These are phyloP conservation scores for Tolypocladium sp. DNA, from an alignment of 2,329 filamentous ascomycete species.

Conservation along the genomic window DNA sequence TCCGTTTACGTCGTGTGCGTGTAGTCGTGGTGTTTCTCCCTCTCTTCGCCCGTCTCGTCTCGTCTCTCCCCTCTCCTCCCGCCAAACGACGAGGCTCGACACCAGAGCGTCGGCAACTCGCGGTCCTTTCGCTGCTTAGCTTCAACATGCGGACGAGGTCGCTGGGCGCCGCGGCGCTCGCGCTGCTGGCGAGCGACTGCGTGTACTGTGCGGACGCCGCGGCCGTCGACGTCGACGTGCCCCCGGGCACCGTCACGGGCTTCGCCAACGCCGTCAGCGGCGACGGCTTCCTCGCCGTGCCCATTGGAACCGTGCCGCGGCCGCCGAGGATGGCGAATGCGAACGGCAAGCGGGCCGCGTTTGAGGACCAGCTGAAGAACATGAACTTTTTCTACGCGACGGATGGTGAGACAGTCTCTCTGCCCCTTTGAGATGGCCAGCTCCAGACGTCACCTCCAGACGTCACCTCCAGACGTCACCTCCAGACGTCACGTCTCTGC, in stretches of 20 bases:
- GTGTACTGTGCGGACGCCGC: neutral
- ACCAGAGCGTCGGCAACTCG: neutral
- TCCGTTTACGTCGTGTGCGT: neutral
- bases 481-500: neutral
- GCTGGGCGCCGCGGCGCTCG: constrained; percentile 4
- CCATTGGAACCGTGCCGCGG: constrained; percentile 21
- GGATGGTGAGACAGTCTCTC: constrained; percentile 17
- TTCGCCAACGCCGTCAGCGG: constrained; percentile 21
- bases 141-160: constrained; percentile 7
- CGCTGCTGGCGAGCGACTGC: constrained; percentile 5
- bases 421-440: neutral
- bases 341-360: constrained; percentile 13
- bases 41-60: neutral
- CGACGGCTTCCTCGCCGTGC: constrained; percentile 27
- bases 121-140: neutral
- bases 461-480: neutral
- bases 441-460: neutral
- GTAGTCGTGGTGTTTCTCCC: neutral
- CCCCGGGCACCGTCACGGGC: neutral
- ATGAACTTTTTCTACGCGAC: constrained; percentile 29
- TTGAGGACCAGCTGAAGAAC: constrained; percentile 23
- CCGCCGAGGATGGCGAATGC: constrained; percentile 3
- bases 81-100: neutral
- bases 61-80: too few relatives aligned
- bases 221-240: neutral